Conservation (phyloP, 2,329 filamentous ascomycete species). For the Beauveria asiatica region DNA sequence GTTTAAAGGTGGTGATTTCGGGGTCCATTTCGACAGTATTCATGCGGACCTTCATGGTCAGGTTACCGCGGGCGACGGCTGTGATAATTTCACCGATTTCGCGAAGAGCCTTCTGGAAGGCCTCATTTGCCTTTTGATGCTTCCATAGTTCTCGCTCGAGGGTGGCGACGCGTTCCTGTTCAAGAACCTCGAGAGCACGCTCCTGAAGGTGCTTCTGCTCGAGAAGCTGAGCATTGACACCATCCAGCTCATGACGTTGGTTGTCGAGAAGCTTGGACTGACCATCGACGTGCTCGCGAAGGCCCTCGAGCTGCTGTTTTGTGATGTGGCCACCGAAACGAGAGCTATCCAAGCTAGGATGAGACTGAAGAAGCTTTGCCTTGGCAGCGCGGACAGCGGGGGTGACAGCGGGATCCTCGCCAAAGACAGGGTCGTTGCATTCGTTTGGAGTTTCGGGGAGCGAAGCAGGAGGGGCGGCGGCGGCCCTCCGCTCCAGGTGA, state of each 20-base stretch:
- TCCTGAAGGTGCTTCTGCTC: slow-evolving; percentile 82
- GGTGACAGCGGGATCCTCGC: slow-evolving; percentile 40
- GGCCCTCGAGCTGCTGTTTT: slow-evolving; percentile 74
- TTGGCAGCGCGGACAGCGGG: slow-evolving; percentile 28
- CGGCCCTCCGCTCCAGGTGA: slow-evolving; percentile 71
- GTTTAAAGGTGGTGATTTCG: slow-evolving; percentile 95
- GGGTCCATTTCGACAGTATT: slow-evolving; percentile 96
- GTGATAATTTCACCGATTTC: slow-evolving; percentile 98
- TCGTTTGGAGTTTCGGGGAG: slow-evolving; percentile 81
- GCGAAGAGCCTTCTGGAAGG: slow-evolving; percentile 92
- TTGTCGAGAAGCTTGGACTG: slow-evolving; percentile 87
- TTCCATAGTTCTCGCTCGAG: slow-evolving; percentile 92
- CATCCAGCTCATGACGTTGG: slow-evolving; percentile 77
- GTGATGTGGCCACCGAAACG: slow-evolving; percentile 47
- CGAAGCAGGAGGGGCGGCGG: slow-evolving; percentile 45
- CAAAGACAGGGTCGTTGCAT: slow-evolving; percentile 55
- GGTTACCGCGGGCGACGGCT: slow-evolving; percentile 86
- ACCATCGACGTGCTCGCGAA: slow-evolving; percentile 86
- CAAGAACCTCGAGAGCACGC: slow-evolving; percentile 70
- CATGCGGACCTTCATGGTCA: slow-evolving; percentile 95
- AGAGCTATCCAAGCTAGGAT: slow-evolving; percentile 31
- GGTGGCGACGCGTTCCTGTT: slow-evolving; percentile 78
- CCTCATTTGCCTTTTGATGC: slow-evolving; percentile 95
- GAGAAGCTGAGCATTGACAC: slow-evolving; percentile 76
- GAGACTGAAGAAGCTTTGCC: slow-evolving; percentile 38